These are phyloP conservation scores for Orbilia brochopaga DNA, from an alignment of 2,329 filamentous ascomycete species.

Conservation along the genomic window DNA sequence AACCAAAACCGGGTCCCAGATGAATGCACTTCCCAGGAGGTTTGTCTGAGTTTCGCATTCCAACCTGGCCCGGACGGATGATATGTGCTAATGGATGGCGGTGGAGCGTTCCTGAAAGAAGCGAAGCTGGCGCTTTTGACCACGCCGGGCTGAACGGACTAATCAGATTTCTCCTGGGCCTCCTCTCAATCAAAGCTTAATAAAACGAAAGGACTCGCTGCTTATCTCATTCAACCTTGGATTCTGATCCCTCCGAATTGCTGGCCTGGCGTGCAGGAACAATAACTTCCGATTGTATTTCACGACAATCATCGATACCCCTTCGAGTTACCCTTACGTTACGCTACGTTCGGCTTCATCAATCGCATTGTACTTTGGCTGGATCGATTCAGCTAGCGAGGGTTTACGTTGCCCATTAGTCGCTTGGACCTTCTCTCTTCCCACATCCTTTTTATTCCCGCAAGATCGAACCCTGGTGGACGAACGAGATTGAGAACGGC, in stretches of 20 bases:
- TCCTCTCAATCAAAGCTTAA: not conserved
- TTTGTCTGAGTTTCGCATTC: not conserved
- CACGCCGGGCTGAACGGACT: not conserved
- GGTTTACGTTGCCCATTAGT: constrained; percentile 5
- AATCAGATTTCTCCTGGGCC: not conserved
- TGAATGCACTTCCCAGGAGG: not conserved
- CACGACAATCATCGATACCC: not conserved
- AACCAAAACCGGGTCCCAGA: not conserved
- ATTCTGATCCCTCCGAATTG: too few relatives aligned
- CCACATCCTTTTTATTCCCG: constrained; percentile 13
- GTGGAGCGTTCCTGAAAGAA: not conserved
- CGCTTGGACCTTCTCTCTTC: constrained; percentile 36
- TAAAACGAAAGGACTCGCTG: not conserved
- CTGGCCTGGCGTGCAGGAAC: not conserved
- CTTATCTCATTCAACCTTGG: not conserved
- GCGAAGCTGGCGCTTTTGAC: not conserved
- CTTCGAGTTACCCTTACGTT: not conserved
- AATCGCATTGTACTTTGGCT: too few relatives aligned
- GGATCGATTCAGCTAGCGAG: constrained; percentile 3
- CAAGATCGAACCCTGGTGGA: not conserved
- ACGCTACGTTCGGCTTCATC: too few relatives aligned
- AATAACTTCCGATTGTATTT: not conserved
- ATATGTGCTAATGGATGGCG: not conserved
- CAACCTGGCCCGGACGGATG: not conserved
- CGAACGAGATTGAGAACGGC: not conserved